Conservation (phyloP, 768 basidiomycete genomes). For the Serendipita sp. region DNA sequence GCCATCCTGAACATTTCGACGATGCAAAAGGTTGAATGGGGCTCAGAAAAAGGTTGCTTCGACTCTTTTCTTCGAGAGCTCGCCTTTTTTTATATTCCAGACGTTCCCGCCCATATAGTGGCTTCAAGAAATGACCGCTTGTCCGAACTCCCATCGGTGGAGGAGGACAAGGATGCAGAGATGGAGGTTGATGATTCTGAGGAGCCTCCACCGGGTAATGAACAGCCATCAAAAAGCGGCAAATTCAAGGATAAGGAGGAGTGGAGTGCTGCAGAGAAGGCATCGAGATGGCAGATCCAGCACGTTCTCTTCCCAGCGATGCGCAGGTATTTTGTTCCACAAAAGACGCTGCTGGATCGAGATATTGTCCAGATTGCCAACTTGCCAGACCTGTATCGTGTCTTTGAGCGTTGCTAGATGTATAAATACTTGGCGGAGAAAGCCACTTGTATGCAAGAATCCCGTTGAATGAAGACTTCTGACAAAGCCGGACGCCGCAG, state of each 20-base stretch:
- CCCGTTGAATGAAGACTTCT: no score
- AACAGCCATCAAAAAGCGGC: background rate
- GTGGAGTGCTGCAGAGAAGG: conserved; percentile 30
- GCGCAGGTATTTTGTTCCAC: conserved; percentile 56
- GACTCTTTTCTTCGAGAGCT: conserved; percentile 73
- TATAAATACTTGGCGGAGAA: background rate
- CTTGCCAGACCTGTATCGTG: conserved; percentile 81
- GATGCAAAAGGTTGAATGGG: conserved; percentile 66
- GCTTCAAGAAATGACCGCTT: background rate
- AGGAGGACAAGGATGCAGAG: no score
- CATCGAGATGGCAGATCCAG: conserved; percentile 73
- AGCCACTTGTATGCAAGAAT: no score
- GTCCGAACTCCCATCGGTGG: no score
- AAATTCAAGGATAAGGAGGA: conserved; percentile 20
- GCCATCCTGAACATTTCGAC: background rate
- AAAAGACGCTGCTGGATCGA: conserved; percentile 44
- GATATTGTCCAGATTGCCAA: conserved; percentile 82
- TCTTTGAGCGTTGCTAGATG: conserved; percentile 76
- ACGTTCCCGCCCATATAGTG: conserved; percentile 18
- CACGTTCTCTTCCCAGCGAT: conserved; percentile 81
- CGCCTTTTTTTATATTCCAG: conserved; percentile 78
- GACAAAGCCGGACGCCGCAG: no score
- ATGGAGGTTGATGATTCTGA: conserved; percentile 6
- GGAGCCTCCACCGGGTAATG: background rate
- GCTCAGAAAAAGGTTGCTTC: conserved; percentile 72